Conservation (phyloP, 768 basidiomycete species). For the Dictyophora rubrovolvata region DNA sequence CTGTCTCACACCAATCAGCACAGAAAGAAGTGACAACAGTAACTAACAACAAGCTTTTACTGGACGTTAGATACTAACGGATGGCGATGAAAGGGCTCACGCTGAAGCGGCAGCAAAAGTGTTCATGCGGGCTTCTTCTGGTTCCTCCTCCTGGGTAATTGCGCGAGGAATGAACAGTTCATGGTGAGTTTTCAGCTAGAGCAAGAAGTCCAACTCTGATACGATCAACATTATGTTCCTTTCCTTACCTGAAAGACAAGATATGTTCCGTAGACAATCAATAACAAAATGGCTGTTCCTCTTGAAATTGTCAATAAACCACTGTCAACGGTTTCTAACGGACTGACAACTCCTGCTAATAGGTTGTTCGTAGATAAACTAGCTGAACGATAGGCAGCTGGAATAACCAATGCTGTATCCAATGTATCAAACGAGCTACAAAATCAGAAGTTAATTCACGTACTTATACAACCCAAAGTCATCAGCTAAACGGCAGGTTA, state of each 20-base stretch:
- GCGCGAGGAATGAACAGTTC: constrained; percentile 43
- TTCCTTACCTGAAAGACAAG: constrained; percentile 60
- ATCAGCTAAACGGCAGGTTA: constrained; percentile 41
- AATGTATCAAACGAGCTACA: constrained; percentile 7
- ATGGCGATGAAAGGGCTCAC: constrained; percentile 18
- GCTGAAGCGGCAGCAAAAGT: constrained; percentile 50
- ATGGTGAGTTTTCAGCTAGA: constrained; percentile 62
- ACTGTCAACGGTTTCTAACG: constrained; percentile 16
- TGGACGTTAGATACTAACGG: background rate
- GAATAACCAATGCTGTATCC: constrained; percentile 69
- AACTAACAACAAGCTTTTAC: constrained; percentile 51
- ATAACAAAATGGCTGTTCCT: constrained; percentile 67
- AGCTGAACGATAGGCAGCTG: constrained; percentile 62
- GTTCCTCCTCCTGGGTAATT: constrained; percentile 28
- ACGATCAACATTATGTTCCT: background rate
- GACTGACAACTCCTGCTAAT: background rate
- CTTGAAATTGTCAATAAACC: constrained; percentile 69
- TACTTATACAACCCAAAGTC: constrained; percentile 81
- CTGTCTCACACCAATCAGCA: constrained; percentile 67
- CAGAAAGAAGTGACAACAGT: constrained; percentile 82
- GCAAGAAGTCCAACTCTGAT: background rate
- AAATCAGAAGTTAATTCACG: constrained; percentile 18
- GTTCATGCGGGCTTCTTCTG: constrained; percentile 51
- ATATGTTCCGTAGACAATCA: constrained; percentile 65
- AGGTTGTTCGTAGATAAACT: constrained; percentile 10